Base-by-base conservation (phyloP, 257 asterid genomes). In the Solanum dulcamara region DNA sequence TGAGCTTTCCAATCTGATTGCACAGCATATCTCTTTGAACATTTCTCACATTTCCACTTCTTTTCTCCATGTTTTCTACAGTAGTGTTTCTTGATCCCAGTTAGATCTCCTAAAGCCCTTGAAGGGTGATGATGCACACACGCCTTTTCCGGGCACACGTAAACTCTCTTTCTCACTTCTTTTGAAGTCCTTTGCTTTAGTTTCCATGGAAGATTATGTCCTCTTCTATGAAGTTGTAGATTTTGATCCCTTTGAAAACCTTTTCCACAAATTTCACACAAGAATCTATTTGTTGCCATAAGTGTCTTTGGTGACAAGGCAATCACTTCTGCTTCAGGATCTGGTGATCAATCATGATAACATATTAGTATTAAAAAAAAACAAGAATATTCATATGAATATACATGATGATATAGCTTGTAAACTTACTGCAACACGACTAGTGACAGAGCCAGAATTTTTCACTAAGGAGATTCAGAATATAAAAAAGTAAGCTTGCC, bases 1-100 rank as follows among this genome's bases (percentile, higher is more conserved):
- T 96, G 99, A 53, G 99, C 99, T 88, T 94, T 96, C 93, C 98
- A 96, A 74, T 96, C 99, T 0, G 99, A 96, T 44, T 93, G 97
- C 20, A 96, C 99, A 0, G 98, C 98, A 62, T 96, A 96, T 22
- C 96, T 88, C 85, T 96, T 96, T 2, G 95, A 87, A 87, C 99
- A 96, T 83, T 96, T 94, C 51, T 93, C 97, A 75, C 99, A 96
- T 93, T 93, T 93, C 99, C 99, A 96, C 87, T 94, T 96, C 93
- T 96, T 96, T 90, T 93, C 99, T 0, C 99, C 99, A 75, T 96
- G 99, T 87, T 96, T 96, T 67, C 98, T 59, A 81, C 98, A 92
- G 83, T 90, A 96, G 93, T 96, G 99, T 75, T 96, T 94, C 88
- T 96, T 96, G 85, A 96, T 96, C 18, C 98, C 98, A 4, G 99